Conservation (phyloP, 1,284 basidiomycete genomes). For the Butyriboletus pseudospeciosus region DNA sequence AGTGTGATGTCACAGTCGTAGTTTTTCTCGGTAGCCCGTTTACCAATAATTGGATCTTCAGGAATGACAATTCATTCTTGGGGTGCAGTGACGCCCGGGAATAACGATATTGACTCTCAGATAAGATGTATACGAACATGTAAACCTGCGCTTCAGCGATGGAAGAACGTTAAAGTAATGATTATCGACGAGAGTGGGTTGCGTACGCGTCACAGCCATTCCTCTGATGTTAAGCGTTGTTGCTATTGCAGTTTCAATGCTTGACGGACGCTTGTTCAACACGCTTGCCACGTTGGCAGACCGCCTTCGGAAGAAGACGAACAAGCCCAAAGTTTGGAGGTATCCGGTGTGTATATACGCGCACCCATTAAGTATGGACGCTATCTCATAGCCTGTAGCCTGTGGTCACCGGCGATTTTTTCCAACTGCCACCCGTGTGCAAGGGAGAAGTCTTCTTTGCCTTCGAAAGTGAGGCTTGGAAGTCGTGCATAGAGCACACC, state of each 20-base stretch:
- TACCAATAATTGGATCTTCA: conserved; percentile 2
- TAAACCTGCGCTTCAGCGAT: conserved; percentile 54
- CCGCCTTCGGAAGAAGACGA: conserved; percentile 50
- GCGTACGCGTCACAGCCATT: background rate
- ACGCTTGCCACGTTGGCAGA: conserved; percentile 53
- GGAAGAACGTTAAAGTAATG: conserved; percentile 65
- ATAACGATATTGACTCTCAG: conserved; percentile 51
- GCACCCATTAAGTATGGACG: background rate
- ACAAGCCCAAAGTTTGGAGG: conserved; percentile 66
- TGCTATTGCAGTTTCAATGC: conserved; percentile 69
- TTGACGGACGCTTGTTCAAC: conserved; percentile 74
- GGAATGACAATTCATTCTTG: conserved; percentile 75
- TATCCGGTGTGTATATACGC: conserved; percentile 55
- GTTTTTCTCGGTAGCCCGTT: background rate
- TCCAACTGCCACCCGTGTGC: conserved; percentile 78
- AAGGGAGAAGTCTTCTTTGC: conserved; percentile 48
- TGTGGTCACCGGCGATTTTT: conserved; percentile 84
- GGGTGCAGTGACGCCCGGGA: conserved; percentile 69
- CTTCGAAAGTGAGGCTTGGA: conserved; percentile 78
- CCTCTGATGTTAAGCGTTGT: background rate
- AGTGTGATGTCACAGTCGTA: conserved; percentile 5
- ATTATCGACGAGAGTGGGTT: conserved; percentile 76
- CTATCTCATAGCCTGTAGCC: conserved; percentile 36
- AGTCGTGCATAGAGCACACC: conserved; percentile 59
- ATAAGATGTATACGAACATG: conserved; percentile 52